A percentile compares a stretch with the other conserved stretches of the same genome.
These are phyloP conservation scores for Neopestalotiopsis sp. DNA, from an alignment of 2,329 filamentous ascomycete genomes.

Conservation along the genomic window DNA sequence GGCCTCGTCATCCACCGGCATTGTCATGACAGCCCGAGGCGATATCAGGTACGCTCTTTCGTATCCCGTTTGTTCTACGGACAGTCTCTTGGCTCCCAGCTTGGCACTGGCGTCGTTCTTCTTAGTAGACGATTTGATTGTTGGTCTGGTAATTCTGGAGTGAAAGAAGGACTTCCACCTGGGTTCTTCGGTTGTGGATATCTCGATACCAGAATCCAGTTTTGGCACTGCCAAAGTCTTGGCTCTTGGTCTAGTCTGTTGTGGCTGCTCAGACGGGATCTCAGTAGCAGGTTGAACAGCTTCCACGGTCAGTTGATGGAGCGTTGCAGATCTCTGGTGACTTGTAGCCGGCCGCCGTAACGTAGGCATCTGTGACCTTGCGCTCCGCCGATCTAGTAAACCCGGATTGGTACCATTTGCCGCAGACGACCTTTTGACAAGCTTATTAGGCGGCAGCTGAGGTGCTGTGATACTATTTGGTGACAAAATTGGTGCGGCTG, in stretches of 20 bases:
- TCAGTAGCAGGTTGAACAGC: slow-evolving; percentile 31
- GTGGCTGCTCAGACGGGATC: slow-evolving; percentile 35
- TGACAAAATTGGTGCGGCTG: slow-evolving; percentile 67
- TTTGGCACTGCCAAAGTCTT: slow-evolving; percentile 31
- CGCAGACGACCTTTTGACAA: slow-evolving; percentile 75
- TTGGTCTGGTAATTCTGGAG: slow-evolving; percentile 37
- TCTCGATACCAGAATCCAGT: slow-evolving; percentile 22
- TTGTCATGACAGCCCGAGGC: slow-evolving; percentile 33
- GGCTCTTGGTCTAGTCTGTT: slow-evolving; percentile 38
- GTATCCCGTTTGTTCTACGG: slow-evolving; percentile 38
- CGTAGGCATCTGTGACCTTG: slow-evolving; percentile 67
- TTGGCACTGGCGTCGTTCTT: slow-evolving; percentile 35
- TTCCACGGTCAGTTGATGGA: slow-evolving; percentile 56
- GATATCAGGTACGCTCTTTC: slow-evolving; percentile 45
- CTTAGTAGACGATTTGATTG: slow-evolving; percentile 29
- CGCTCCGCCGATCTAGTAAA: slow-evolving; percentile 50
- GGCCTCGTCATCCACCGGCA: slow-evolving; percentile 21
- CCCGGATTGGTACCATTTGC: slow-evolving; percentile 52
- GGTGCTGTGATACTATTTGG: slow-evolving; percentile 43
- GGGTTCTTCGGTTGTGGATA: slow-evolving; percentile 25
- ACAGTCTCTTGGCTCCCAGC: slow-evolving; percentile 35
- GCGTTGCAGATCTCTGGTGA: slow-evolving; percentile 75
- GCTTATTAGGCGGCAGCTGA: slow-evolving; percentile 71
- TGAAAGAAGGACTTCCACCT: slow-evolving; percentile 67
- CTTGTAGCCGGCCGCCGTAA: slow-evolving; percentile 79